Percentiles rank a stretch among this genome's conserved stretches.
Evolutionary conservation across 1,284 basidiomycete genomes (phyloP).

Genomic region (Naganishia liquefaciens): DNA sequence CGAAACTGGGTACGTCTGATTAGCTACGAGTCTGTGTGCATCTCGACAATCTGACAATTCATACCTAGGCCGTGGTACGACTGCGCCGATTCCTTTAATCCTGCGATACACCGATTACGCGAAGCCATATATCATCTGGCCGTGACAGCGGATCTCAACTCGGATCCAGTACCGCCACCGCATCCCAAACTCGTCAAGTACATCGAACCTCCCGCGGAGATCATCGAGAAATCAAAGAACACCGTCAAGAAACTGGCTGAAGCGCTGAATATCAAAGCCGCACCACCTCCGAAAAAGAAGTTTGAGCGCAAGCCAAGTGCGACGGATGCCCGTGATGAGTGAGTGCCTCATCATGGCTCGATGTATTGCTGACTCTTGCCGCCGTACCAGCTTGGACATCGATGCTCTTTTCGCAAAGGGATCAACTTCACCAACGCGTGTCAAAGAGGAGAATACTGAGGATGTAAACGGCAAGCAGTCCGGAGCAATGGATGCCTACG

Average conservation of each 20-base stretch:
- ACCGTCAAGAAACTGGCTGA: constrained; percentile 65
- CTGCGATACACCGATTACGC: constrained; percentile 84
- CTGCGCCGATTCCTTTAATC: constrained; percentile 83
- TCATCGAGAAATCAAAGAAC: constrained; percentile 59
- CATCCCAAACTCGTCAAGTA: constrained; percentile 82
- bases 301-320: constrained; percentile 35
- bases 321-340: constrained; percentile 27
- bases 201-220: constrained; percentile 71
- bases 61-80: constrained; percentile 60
- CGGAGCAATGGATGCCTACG: constrained; percentile 31
- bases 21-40: constrained; percentile 8
- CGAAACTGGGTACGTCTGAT: constrained; percentile 42
- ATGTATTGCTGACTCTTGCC: neutral
- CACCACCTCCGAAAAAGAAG: constrained; percentile 59
- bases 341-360: neutral
- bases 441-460: constrained; percentile 51
- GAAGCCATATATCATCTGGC: constrained; percentile 89
- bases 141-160: constrained; percentile 69
- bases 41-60: neutral
- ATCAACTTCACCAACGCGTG: constrained; percentile 19
- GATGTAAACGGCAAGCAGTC: constrained; percentile 37
- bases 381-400: constrained; percentile 49
- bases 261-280: constrained; percentile 67
- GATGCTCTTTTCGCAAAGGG: constrained; percentile 47
- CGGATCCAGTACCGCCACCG: constrained; percentile 74